phyloP scores from a whole-genome alignment of 768 basidiomycete genomes.

The Ramaria sp. region DNA sequence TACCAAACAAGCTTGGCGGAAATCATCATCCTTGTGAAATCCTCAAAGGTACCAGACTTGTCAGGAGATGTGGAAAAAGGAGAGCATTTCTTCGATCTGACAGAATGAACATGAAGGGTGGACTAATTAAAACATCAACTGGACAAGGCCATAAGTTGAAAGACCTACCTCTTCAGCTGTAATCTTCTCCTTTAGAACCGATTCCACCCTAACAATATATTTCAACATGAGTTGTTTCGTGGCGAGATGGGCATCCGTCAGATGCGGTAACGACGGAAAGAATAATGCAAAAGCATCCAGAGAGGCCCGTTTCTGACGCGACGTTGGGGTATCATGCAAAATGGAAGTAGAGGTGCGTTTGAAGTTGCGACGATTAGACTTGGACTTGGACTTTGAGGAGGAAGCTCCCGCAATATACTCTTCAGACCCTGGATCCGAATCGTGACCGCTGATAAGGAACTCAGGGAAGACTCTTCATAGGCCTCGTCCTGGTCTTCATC shows the following conservation, averaged over 20 bases:
- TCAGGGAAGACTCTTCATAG: conserved; percentile 1
- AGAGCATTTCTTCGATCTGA: conserved; percentile 73
- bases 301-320: conserved; percentile 42
- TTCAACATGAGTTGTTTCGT: conserved; percentile 50
- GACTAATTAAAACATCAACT: background rate
- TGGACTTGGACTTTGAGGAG: conserved; percentile 11
- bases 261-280: conserved; percentile 39
- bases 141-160: background rate
- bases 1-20: conserved; percentile 39
- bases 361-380: background rate
- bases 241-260: conserved; percentile 33
- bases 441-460: conserved; percentile 11
- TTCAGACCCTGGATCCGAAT: conserved; percentile 18
- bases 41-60: conserved; percentile 52
- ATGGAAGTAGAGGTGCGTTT: background rate
- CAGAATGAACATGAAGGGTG: background rate
- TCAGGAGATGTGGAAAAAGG: conserved; percentile 62
- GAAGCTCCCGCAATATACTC: conserved; percentile 13
- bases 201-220: conserved; percentile 51
- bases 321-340: conserved; percentile 24
- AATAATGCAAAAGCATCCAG: conserved; percentile 60
- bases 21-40: conserved; percentile 73
- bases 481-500: conserved; percentile 21
- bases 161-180: conserved; percentile 58
- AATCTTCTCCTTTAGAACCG: conserved; percentile 56